Evolutionary conservation across 805 yeast genomes (phyloP), one percentile per base, ranked within the genome.

Genomic region (Saccharomycopsis synnaedendra): DNA sequence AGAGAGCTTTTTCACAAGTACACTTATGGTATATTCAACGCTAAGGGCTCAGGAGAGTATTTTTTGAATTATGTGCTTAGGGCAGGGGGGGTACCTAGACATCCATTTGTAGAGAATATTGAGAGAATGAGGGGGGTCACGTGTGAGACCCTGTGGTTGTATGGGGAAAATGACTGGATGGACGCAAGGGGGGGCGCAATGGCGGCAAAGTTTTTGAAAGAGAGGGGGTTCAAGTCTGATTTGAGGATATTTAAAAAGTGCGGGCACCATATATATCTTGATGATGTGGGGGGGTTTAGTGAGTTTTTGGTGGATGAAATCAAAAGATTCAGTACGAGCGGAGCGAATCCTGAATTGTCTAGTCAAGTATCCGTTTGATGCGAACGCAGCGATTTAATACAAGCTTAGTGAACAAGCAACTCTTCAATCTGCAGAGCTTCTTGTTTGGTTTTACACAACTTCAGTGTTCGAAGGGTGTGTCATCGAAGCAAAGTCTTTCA

Each of bases 1-100:
- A 63, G 71, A 28, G 62, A 64, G 28, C 67, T 76, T 4, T 66
- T 90, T 54, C 97, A 93, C 59, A 69, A 71, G 54, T 93, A 93
- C 61, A 69, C 90, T 0, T 89, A 90, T 63, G 76, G 80, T 3
- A 85, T 89, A 8, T 93, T 93, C 69, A 85, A 81, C 54, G 82
- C 85, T 5, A 76, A 71, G 3, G 98, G 98, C 0, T 85, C 94
- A 0, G 97, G 97, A 5, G 98, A 90, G 64, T 90, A 90, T 61
- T 80, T 90, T 70, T 68, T 93, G 54, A 84, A 86, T 55, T 84
- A 82, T 58, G 68, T 88, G 19, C 66, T 90, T 29, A 89, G 86
- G 0, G 95, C 96, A 5, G 98, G 97, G 3, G 97, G 95, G 0
- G 76, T 78, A 43, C 95, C 97, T 1, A 69, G 96, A 52, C 66